Percentiles rank a stretch among this genome's conserved stretches.
phyloP scores from a whole-genome alignment of 2,329 filamentous ascomycete species.

The Hymenoscyphus linearis region DNA sequence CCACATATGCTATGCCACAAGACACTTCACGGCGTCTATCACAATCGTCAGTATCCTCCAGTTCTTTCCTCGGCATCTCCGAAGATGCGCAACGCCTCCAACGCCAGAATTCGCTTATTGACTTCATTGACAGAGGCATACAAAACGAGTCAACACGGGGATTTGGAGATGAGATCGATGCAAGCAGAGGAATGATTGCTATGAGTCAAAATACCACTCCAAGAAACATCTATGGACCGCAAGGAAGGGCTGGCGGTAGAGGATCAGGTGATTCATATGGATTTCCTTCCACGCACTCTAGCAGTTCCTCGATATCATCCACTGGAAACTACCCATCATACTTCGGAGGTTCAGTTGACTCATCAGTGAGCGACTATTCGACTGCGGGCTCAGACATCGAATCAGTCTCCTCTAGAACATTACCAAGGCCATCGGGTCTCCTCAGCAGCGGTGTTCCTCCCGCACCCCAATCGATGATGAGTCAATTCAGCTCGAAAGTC shows the following conservation, averaged over 20 bases:
- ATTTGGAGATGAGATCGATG: slow-evolving; percentile 86
- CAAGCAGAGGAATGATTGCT: slow-evolving; percentile 88
- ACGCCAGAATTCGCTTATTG: slow-evolving; percentile 59
- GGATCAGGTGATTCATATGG: slow-evolving; percentile 83
- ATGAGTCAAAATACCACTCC: slow-evolving; percentile 96
- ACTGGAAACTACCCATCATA: slow-evolving; percentile 76
- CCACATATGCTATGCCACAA: slow-evolving; percentile 50
- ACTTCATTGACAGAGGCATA: slow-evolving; percentile 54
- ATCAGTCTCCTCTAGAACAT: slow-evolving; percentile 71
- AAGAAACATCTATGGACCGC: slow-evolving; percentile 76
- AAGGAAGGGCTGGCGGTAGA: slow-evolving; percentile 53
- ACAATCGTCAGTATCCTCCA: slow-evolving; percentile 70
- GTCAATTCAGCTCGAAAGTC: slow-evolving; percentile 94
- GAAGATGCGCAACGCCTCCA: slow-evolving; percentile 32
- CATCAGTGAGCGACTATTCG: slow-evolving; percentile 87
- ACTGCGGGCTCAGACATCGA: slow-evolving; percentile 84
- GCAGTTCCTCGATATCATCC: slow-evolving; percentile 86
- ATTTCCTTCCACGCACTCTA: slow-evolving; percentile 79
- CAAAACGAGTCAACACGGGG: slow-evolving; percentile 57
- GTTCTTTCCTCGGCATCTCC: slow-evolving; percentile 37
- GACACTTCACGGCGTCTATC: slow-evolving; percentile 65
- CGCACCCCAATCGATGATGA: slow-evolving; percentile 96
- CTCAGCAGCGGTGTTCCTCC: slow-evolving; percentile 62
- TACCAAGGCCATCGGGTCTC: slow-evolving; percentile 70
- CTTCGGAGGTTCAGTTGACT: slow-evolving; percentile 79